These are phyloP conservation scores for Mallotus japonicus DNA, from an alignment of 441 rosid species.

Conservation along the genomic window DNA sequence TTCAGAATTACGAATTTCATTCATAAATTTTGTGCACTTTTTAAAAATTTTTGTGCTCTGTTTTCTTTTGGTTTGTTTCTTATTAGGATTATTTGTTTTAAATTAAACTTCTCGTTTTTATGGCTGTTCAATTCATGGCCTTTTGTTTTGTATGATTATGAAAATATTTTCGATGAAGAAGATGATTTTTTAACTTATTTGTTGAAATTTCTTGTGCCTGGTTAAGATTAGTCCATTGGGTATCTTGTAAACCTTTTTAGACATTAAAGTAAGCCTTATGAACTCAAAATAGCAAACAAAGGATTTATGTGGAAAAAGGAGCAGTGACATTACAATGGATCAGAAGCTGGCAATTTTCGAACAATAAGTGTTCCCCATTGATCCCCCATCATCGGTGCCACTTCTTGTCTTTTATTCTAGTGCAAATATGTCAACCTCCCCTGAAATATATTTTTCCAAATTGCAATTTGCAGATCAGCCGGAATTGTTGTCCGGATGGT, in stretches of 20 bases:
- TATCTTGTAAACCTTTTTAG: not conserved
- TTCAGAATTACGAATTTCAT: too few relatives aligned
- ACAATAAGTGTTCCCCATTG: slow-evolving; percentile 80
- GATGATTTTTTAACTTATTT: too few relatives aligned
- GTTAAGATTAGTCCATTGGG: too few relatives aligned
- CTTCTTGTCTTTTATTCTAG: slow-evolving; percentile 63
- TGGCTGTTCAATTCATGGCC: too few relatives aligned
- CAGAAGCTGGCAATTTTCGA: slow-evolving; percentile 69
- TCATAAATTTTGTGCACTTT: too few relatives aligned
- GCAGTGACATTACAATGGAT: slow-evolving; percentile 50
- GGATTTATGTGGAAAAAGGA: slow-evolving; percentile 1
- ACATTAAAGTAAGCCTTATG: slow-evolving; percentile 5
- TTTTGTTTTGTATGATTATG: too few relatives aligned
- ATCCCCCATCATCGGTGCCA: slow-evolving; percentile 61
- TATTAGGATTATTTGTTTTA: too few relatives aligned
- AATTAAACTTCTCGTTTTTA: too few relatives aligned
- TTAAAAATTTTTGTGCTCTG: too few relatives aligned
- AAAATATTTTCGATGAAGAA: too few relatives aligned
- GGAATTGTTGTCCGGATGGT: slow-evolving; percentile 53
- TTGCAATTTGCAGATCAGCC: slow-evolving; percentile 41
- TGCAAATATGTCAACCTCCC: slow-evolving; percentile 79
- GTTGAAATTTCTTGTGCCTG: too few relatives aligned
- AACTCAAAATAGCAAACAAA: not conserved
- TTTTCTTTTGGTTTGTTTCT: too few relatives aligned
- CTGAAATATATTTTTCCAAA: slow-evolving; percentile 65